Conservation (phyloP, 23 red algal genomes). For the Gracilaria vermiculophylla region DNA sequence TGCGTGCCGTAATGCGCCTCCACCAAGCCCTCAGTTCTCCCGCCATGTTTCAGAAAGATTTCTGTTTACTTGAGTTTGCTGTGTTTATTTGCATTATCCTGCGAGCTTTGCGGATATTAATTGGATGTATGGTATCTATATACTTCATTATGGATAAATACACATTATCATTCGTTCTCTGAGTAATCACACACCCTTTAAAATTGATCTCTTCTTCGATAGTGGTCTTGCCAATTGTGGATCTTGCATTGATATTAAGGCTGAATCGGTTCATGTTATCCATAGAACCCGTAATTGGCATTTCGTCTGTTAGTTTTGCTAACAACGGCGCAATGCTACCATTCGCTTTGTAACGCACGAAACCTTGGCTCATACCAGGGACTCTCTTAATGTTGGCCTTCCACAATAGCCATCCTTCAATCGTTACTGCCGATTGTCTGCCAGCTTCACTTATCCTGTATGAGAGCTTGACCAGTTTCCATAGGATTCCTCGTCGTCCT, state of each 20-base stretch:
- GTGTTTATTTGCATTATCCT: neutral
- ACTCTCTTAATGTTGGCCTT: neutral
- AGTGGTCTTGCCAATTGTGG: neutral
- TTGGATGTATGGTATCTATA: neutral
- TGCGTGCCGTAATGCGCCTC: neutral
- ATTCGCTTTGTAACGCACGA: neutral
- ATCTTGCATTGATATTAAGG: neutral
- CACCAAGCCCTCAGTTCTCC: constrained; percentile 1
- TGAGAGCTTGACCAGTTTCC: constrained; percentile 25
- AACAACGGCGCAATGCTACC: neutral
- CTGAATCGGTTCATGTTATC: neutral
- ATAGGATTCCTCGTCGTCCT: neutral
- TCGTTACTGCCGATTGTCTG: neutral
- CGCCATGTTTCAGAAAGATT: neutral
- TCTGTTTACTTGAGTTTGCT: neutral
- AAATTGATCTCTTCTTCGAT: constrained; percentile 15
- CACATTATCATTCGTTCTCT: neutral
- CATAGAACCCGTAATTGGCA: neutral
- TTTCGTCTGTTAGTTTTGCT: constrained; percentile 5
- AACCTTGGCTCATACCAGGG: neutral
- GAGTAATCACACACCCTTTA: neutral
- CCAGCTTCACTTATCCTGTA: constrained; percentile 26
- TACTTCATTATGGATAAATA: neutral
- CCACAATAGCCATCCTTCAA: neutral
- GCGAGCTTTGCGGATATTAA: neutral